These are phyloP conservation scores for Cadophora luteo-olivacea DNA, from an alignment of 2,329 filamentous ascomycete species.

Conservation along the genomic window DNA sequence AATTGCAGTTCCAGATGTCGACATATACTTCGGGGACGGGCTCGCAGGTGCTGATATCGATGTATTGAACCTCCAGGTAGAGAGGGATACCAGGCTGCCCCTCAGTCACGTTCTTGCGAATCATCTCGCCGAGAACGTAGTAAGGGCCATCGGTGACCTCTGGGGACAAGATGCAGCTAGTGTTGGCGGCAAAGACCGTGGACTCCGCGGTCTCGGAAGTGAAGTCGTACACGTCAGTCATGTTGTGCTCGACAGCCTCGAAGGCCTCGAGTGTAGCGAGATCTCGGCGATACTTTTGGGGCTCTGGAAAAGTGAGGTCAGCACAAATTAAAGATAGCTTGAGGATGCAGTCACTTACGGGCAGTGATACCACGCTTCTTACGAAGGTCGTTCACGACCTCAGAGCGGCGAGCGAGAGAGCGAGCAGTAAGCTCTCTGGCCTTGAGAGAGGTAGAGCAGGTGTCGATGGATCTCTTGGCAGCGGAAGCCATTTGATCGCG, in stretches of 20 bases:
- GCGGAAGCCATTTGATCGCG: slow-evolving; percentile 36
- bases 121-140: background rate
- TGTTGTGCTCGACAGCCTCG: background rate
- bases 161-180: background rate
- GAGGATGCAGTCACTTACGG: background rate
- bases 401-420: background rate
- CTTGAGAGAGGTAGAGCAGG: slow-evolving; percentile 47
- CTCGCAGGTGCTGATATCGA: slow-evolving; percentile 50
- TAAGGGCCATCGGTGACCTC: background rate
- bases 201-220: background rate
- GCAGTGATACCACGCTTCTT: background rate
- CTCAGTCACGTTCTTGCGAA: background rate
- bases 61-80: slow-evolving; percentile 45
- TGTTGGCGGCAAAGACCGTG: background rate
- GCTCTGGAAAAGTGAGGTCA: background rate
- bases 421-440: slow-evolving; percentile 33
- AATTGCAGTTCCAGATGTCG: slow-evolving; percentile 52
- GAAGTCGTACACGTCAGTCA: background rate
- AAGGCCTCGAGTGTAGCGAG: background rate
- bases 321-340: background rate
- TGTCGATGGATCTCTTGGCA: slow-evolving; percentile 41
- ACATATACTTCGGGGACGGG: slow-evolving; percentile 47
- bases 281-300: background rate
- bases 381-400: background rate
- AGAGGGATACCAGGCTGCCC: slow-evolving; percentile 18